Evolutionary conservation across 2,329 filamentous ascomycete genomes (phyloP).

Genomic region (Fusarium brachygibbosum): DNA sequence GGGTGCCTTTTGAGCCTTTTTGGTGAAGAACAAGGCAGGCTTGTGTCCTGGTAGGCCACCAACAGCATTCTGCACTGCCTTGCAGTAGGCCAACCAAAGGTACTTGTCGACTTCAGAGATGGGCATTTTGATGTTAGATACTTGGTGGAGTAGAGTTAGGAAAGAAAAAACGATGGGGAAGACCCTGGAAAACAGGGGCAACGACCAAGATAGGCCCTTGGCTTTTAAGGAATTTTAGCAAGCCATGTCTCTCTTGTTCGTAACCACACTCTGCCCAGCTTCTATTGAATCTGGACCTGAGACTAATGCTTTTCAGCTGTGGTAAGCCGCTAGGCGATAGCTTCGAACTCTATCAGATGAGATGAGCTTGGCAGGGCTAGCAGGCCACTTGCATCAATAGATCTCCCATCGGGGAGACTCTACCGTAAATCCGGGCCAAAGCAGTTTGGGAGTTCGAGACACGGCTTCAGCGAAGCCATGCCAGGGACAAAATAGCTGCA

Average conservation of each 20-base stretch:
- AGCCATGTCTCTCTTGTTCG: slow-evolving; percentile 15
- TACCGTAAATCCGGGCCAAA: background rate
- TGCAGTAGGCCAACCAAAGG: slow-evolving; percentile 41
- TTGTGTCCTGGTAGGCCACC: slow-evolving; percentile 40
- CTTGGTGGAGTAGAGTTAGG: too few relatives aligned
- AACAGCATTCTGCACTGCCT: slow-evolving; percentile 36
- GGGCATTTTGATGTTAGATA: slow-evolving; percentile 14
- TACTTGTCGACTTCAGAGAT: slow-evolving; percentile 28
- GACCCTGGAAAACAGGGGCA: background rate
- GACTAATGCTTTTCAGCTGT: background rate
- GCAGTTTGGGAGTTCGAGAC: background rate
- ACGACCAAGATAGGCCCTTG: background rate
- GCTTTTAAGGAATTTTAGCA: slow-evolving; percentile 11
- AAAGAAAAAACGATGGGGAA: background rate
- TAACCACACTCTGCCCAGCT: background rate
- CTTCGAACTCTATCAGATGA: slow-evolving; percentile 9
- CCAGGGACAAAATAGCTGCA: background rate
- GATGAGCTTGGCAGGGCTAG: background rate
- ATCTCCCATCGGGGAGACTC: background rate
- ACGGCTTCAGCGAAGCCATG: background rate
- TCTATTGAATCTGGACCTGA: slow-evolving; percentile 19
- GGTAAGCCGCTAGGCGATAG: slow-evolving; percentile 18
- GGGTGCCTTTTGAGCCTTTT: slow-evolving; percentile 40
- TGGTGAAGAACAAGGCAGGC: slow-evolving; percentile 41
- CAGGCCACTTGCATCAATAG: background rate